Percentiles rank a stretch among this genome's conserved stretches.
These are phyloP conservation scores for Ogataea pilisensis DNA, from an alignment of 805 yeast genomes.

Conservation along the genomic window DNA sequence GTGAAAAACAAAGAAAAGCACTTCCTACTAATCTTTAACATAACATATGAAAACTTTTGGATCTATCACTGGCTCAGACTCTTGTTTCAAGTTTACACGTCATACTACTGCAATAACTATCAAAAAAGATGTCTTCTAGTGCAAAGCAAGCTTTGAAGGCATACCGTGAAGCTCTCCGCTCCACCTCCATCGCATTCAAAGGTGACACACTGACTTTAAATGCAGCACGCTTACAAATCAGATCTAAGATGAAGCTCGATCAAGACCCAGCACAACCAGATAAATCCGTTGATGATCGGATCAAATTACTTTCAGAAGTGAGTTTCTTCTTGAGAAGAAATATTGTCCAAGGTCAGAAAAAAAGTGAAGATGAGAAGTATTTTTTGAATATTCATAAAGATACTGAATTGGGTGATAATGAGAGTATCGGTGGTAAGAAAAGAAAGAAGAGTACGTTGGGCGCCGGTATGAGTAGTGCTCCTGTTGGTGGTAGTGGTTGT, in stretches of 20 bases:
- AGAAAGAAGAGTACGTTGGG: conserved; percentile 39
- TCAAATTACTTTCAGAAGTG: conserved; percentile 63
- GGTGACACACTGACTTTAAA: conserved; percentile 44
- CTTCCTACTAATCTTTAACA: too few species aligned
- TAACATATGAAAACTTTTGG: too few species aligned
- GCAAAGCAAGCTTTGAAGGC: conserved; percentile 35
- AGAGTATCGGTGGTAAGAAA: conserved; percentile 39
- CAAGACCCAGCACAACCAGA: conserved; percentile 40
- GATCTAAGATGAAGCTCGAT: conserved; percentile 42
- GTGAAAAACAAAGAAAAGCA: too few species aligned
- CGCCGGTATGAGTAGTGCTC: conserved; percentile 27
- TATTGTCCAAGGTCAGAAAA: conserved; percentile 77
- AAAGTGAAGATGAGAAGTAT: conserved; percentile 36
- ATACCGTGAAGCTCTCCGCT: conserved; percentile 63
- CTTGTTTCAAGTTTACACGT: too few species aligned
- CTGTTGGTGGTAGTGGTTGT: conserved; percentile 55
- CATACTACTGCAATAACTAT: too few species aligned
- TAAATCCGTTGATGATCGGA: conserved; percentile 44
- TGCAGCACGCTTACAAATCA: conserved; percentile 61
- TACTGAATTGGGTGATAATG: conserved; percentile 91
- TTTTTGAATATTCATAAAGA: conserved; percentile 69
- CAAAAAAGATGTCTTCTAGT: conserved; percentile 16
- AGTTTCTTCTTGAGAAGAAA: conserved; percentile 64
- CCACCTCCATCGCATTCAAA: conserved; percentile 57
- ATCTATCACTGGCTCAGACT: too few species aligned